A percentile compares a stretch with the other conserved stretches of the same genome.
These are phyloP conservation scores for Aspergillus unguis DNA, from an alignment of 2,329 filamentous ascomycete species.

Conservation along the genomic window DNA sequence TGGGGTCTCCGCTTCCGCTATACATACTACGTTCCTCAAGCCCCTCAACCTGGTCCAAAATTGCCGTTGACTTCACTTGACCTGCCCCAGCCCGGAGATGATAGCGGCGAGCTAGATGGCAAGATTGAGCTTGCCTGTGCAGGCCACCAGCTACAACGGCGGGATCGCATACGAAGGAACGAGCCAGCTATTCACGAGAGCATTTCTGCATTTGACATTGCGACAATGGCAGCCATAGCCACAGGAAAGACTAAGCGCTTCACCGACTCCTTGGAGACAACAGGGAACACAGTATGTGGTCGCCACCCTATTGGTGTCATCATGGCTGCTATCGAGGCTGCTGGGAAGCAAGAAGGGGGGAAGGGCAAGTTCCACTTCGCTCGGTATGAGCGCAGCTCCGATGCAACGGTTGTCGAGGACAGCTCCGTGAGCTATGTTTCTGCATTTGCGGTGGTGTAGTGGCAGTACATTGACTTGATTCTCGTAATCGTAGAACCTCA, in stretches of 20 bases:
- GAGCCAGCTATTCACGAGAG: constrained; percentile 71
- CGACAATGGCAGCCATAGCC: constrained; percentile 81
- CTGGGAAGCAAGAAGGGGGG: constrained; percentile 42
- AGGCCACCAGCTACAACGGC: constrained; percentile 29
- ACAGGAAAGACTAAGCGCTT: constrained; percentile 70
- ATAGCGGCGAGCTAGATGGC: constrained; percentile 24
- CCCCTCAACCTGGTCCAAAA: constrained; percentile 36
- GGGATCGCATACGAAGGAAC: constrained; percentile 31
- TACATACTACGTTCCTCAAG: constrained; percentile 66
- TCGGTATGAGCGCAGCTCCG: constrained; percentile 79
- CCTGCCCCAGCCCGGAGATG: constrained; percentile 38
- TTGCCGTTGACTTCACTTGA: constrained; percentile 42
- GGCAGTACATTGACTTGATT: neutral
- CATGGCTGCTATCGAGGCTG: constrained; percentile 78
- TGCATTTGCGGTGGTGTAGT: constrained; percentile 73
- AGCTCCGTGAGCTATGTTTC: constrained; percentile 95
- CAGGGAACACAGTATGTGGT: constrained; percentile 89
- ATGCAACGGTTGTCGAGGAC: constrained; percentile 62
- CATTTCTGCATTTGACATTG: constrained; percentile 73
- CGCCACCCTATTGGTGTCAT: constrained; percentile 90
- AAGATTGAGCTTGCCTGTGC: constrained; percentile 28
- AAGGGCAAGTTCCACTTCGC: constrained; percentile 70
- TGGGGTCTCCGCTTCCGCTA: constrained; percentile 87
- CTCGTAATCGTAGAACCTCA: neutral
- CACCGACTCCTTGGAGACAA: constrained; percentile 64